Base-by-base conservation (phyloP, 148 eudicot genomes). In the Amaranthus hypochondriacus region DNA sequence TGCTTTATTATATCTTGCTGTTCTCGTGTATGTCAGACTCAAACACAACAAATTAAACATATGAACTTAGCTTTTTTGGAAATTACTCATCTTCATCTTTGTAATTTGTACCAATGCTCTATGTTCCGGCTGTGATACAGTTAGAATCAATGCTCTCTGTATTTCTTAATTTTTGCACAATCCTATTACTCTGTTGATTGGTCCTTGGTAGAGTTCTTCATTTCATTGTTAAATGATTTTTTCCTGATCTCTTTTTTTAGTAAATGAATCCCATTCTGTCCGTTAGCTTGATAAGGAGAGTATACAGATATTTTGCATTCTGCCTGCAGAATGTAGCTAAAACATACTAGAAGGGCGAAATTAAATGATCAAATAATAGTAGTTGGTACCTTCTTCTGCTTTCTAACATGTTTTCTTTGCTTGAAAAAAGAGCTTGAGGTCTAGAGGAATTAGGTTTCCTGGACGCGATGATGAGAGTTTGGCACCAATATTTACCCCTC, bases 381-480 rank as follows among this genome's bases (percentile, higher is more conserved):
- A n/a, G 54, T 2, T 39, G 54, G 43, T 52, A 46, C 60, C 54
- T 43, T 21, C 11, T 43, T 28, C 56, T 49, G 48, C 12, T 4
- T 70, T 72, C 55, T 75, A 70, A 62, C 71, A 14, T 56, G 55
- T 42, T 63, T 80, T 42, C 18, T 63, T 76, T 75, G 60, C 71
- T 13, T 52, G 15, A 51, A 51, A 51, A 48, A 63, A 96, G 99
- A 92, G 99, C 80, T 83, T 96, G 89, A 90, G 65, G 83, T 90
- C 97, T 48, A 86, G 99, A 84, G 99, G 99, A 47, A 79, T 96
- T 73, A 79, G 97, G 56, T 96, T 96, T 71, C 99, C 99, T 56
- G 97, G 96, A 39, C 99, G 99, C 61, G 97, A 96, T 78, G 81
- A 86, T 74, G 99, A 92, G 83, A 96, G 96, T 73, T 84, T 96